Percentiles rank a stretch among this genome's conserved stretches.
These are phyloP conservation scores for Schizosaccharomyces cryophilus DNA, from an alignment of 805 yeast species.

Conservation along the genomic window DNA sequence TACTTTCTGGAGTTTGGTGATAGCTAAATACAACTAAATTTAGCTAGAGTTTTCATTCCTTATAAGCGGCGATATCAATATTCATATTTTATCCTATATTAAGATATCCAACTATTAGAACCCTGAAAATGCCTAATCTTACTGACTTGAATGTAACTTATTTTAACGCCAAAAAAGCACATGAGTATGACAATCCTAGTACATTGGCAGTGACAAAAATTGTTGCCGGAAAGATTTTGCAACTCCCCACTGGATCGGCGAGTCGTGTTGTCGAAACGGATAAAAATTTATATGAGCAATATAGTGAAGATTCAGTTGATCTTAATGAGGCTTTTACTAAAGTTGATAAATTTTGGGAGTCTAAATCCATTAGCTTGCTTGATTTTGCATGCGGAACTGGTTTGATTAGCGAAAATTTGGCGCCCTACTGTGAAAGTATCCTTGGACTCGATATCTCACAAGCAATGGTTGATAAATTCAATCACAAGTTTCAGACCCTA, in stretches of 20 bases:
- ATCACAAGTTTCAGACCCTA: not conserved
- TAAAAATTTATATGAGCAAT: not conserved
- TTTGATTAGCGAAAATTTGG: not conserved
- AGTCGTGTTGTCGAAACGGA: not conserved
- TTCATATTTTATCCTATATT: too few species aligned
- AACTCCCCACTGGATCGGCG: not conserved
- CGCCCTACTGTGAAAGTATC: not conserved
- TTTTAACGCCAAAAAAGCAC: not conserved
- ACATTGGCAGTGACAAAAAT: not conserved
- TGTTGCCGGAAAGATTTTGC: not conserved
- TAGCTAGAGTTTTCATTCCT: too few species aligned
- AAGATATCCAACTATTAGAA: too few species aligned
- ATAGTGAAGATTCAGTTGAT: not conserved
- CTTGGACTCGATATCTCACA: not conserved
- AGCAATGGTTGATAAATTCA: not conserved
- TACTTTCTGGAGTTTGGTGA: too few species aligned
- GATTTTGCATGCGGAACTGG: constrained; percentile 1
- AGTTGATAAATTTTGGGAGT: not conserved
- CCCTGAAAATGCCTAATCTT: not conserved
- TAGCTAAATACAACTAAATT: too few species aligned
- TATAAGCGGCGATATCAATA: too few species aligned
- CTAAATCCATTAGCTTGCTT: not conserved
- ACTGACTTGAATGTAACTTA: not conserved
- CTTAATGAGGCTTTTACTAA: not conserved
- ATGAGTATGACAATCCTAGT: not conserved